phyloP scores from a whole-genome alignment of 257 asterid species.

The Nicotiana obtusifolia region DNA sequence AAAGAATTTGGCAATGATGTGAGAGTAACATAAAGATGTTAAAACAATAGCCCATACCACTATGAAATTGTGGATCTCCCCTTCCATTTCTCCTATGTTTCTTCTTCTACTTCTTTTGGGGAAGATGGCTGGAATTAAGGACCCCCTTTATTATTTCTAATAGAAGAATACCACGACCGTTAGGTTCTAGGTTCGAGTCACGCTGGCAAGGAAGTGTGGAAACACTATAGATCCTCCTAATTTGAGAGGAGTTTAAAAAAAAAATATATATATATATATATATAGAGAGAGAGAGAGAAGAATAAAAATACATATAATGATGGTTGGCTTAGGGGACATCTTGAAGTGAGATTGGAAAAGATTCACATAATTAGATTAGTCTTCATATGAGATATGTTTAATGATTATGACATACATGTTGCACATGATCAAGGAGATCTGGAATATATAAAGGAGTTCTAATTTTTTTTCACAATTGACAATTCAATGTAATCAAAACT shows the following conservation, averaged over 20 bases:
- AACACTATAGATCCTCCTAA: too few species aligned
- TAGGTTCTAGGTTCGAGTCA: too few species aligned
- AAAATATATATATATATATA: too few species aligned
- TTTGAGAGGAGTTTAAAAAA: too few species aligned
- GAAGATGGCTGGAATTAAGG: not conserved
- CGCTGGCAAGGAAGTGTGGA: too few species aligned
- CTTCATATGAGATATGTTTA: not conserved
- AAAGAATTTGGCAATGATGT: slow-evolving; percentile 17
- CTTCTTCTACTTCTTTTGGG: not conserved
- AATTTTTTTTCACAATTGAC: not conserved
- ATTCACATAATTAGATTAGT: not conserved
- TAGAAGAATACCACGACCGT: too few species aligned
- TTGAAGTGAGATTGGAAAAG: not conserved
- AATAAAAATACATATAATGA: not conserved
- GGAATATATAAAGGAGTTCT: not conserved
- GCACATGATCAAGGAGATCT: too few species aligned
- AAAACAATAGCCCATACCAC: slow-evolving; percentile 41
- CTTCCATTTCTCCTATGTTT: slow-evolving; percentile 28
- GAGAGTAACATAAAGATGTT: slow-evolving; percentile 39
- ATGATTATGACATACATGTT: too few species aligned
- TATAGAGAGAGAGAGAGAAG: too few species aligned
- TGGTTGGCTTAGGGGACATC: not conserved
- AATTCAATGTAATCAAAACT: not conserved
- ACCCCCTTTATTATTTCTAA: not conserved
- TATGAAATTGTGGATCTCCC: slow-evolving; percentile 39